Percentiles rank a stretch among this genome's conserved stretches.
These are phyloP conservation scores for Dothideomycetes sp. DNA, from an alignment of 2,329 filamentous ascomycete genomes.

Conservation along the genomic window DNA sequence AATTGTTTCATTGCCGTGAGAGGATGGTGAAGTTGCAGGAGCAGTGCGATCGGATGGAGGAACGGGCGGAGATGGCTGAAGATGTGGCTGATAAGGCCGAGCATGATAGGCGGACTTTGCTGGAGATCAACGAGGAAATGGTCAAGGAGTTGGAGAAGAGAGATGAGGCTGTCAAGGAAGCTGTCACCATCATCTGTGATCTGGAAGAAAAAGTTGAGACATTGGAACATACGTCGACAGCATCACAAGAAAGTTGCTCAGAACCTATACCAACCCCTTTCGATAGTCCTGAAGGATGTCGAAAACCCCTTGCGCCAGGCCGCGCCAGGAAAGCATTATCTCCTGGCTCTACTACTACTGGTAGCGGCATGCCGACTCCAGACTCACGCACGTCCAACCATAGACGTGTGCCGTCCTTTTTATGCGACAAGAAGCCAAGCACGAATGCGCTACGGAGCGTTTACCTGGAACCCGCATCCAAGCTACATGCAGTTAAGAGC, in stretches of 20 bases:
- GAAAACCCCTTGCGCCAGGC: neutral
- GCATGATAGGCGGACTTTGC: slow-evolving; percentile 36
- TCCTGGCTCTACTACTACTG: neutral
- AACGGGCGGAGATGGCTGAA: slow-evolving; percentile 30
- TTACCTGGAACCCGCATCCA: slow-evolving; percentile 19
- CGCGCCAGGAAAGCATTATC: neutral
- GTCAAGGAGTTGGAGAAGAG: slow-evolving; percentile 53
- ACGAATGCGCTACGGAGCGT: slow-evolving; percentile 23
- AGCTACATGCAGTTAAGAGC: slow-evolving; percentile 21
- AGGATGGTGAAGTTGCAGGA: slow-evolving; percentile 50
- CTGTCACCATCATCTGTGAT: slow-evolving; percentile 56
- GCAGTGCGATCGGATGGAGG: slow-evolving; percentile 43
- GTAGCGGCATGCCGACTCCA: neutral
- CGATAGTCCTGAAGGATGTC: neutral
- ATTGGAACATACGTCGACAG: slow-evolving; percentile 21
- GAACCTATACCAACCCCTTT: neutral
- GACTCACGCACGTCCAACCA: slow-evolving; percentile 4
- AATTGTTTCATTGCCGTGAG: slow-evolving; percentile 59
- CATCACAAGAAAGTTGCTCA: slow-evolving; percentile 1
- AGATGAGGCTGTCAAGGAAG: slow-evolving; percentile 60
- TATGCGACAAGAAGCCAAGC: slow-evolving; percentile 21
- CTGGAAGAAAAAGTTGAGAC: slow-evolving; percentile 41
- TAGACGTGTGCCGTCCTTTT: slow-evolving; percentile 19
- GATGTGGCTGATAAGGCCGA: slow-evolving; percentile 18
- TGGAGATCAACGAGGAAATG: slow-evolving; percentile 48